Evolutionary conservation across 2,329 filamentous ascomycete species (phyloP).

Genomic region (Neofusicoccum cordaticola): DNA sequence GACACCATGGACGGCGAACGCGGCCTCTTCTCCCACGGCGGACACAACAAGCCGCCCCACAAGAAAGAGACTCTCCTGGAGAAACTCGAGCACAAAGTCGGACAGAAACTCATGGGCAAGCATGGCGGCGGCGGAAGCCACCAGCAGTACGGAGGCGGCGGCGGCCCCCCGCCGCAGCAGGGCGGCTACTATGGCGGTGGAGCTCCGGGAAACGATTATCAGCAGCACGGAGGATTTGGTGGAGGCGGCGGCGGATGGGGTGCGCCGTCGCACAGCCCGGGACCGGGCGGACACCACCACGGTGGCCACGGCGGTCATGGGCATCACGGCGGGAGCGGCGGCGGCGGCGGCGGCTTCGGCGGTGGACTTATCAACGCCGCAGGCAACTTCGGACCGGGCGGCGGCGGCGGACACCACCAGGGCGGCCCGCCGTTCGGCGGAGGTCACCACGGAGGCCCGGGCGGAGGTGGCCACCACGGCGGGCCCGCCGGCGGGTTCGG

Average conservation of each 20-base stretch:
- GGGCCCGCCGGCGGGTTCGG: neutral
- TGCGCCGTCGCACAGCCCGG: neutral
- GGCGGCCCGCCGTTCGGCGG: neutral
- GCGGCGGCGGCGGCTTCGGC: neutral
- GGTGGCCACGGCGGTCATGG: neutral
- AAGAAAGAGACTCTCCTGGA: conserved; percentile 12
- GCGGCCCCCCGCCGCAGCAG: neutral
- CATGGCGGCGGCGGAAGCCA: neutral
- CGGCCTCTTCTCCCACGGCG: conserved; percentile 4
- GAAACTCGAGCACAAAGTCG: conserved; percentile 14
- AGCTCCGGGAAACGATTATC: neutral
- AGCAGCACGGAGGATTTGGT: neutral
- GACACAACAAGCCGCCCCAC: neutral
- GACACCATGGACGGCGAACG: conserved; percentile 4
- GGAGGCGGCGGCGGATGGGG: neutral
- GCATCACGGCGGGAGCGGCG: neutral
- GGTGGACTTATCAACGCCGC: neutral
- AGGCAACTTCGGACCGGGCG: too few species aligned
- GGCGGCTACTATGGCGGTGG: conserved; percentile 5
- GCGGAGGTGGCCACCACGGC: neutral
- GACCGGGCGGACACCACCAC: neutral
- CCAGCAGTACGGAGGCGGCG: neutral
- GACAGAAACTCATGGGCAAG: conserved; percentile 8
- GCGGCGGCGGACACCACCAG: too few species aligned
- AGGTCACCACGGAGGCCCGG: neutral